Evolutionary conservation across 176 grass and related monocot species (phyloP).

Genomic region (Thalia dealbata): DNA sequence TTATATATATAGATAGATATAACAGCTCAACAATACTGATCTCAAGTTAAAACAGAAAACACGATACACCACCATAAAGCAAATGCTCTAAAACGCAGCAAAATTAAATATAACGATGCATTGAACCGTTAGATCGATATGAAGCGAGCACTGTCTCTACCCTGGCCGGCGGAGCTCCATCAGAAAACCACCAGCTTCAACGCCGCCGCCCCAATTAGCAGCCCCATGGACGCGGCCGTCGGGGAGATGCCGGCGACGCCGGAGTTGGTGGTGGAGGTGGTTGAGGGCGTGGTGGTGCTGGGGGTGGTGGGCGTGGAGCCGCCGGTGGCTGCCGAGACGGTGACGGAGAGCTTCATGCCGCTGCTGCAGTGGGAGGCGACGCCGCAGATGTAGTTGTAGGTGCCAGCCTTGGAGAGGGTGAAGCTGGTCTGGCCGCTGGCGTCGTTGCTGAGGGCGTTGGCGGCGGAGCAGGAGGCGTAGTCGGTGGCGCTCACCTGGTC

Average conservation of each 20-base stretch:
- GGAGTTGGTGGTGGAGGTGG: background rate
- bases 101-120: no score
- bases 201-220: background rate
- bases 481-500: constrained; percentile 31
- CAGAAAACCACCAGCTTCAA: background rate
- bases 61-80: no score
- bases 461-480: constrained; percentile 43
- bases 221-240: background rate
- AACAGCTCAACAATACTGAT: no score
- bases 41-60: no score
- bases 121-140: background rate
- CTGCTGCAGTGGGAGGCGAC: constrained; percentile 29
- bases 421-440: constrained; percentile 24
- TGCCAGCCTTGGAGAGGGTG: constrained; percentile 27
- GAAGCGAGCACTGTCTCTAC: constrained; percentile 2
- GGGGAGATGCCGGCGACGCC: background rate
- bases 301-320: constrained; percentile 10
- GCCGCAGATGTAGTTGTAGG: constrained; percentile 64
- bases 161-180: background rate
- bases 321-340: constrained; percentile 21
- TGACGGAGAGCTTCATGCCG: constrained; percentile 72
- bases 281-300: constrained; percentile 10
- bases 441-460: constrained; percentile 27
- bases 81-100: no score
- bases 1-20: no score